Percentiles rank a stretch among this genome's conserved stretches.
phyloP scores from a whole-genome alignment of 257 asterid genomes.

The Capsicum pubescens region DNA sequence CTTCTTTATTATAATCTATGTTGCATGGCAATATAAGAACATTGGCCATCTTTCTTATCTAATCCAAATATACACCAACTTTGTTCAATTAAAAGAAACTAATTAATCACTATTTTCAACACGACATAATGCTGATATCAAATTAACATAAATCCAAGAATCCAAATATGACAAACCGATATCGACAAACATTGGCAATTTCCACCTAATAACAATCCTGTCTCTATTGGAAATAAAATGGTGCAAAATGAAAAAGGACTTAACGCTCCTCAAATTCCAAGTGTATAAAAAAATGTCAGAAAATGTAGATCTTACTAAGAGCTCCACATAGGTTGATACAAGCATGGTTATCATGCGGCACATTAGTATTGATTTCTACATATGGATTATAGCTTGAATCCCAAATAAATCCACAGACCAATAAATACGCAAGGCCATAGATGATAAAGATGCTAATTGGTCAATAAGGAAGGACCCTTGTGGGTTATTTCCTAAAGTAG shows the following conservation, averaged over 20 bases:
- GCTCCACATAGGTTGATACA: too few relatives aligned
- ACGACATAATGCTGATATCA: background rate
- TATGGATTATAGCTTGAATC: too few relatives aligned
- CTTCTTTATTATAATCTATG: conserved; percentile 99
- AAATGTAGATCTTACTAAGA: background rate
- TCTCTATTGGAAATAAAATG: background rate
- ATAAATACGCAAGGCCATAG: too few relatives aligned
- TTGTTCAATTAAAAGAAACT: conserved; percentile 17
- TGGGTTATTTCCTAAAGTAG: too few relatives aligned
- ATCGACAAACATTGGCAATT: background rate
- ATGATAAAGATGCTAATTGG: too few relatives aligned
- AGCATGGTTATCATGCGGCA: too few relatives aligned
- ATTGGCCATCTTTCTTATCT: conserved; percentile 98
- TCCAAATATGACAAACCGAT: background rate
- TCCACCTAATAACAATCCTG: background rate
- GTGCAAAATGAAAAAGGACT: background rate
- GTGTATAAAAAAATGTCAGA: background rate
- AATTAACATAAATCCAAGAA: background rate
- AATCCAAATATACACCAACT: conserved; percentile 26
- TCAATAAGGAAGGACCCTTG: too few relatives aligned
- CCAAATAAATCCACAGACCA: too few relatives aligned
- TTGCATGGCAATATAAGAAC: conserved; percentile 95
- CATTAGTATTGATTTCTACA: too few relatives aligned
- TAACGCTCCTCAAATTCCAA: background rate
- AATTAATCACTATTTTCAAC: conserved; percentile 18